These are phyloP conservation scores for Westerdykella aurantiaca DNA, from an alignment of 2,329 filamentous ascomycete species.

Conservation along the genomic window DNA sequence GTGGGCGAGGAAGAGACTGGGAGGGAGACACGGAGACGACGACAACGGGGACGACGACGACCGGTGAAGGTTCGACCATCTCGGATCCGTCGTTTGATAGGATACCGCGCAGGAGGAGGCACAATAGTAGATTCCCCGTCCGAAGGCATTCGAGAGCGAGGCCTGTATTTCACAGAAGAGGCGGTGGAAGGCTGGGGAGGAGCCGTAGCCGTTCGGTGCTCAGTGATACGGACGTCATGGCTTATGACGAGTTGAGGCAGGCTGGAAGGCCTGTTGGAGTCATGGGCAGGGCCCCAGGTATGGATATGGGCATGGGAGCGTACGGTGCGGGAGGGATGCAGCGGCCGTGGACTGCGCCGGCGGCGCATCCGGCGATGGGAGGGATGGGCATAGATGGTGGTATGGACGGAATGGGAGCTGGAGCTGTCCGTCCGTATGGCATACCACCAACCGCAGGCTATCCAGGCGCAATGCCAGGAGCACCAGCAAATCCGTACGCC, in stretches of 20 bases:
- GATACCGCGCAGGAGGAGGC: not conserved
- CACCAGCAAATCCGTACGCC: no score
- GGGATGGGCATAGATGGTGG: constrained; percentile 3
- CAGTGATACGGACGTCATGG: constrained; percentile 1
- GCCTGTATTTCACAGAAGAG: not conserved
- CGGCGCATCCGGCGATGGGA: not conserved
- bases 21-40: no score
- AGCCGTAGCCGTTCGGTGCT: not conserved
- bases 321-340: not conserved
- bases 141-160: not conserved
- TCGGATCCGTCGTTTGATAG: not conserved
- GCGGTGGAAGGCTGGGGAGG: not conserved
- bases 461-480: not conserved
- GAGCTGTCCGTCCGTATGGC: not conserved
- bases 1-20: no score
- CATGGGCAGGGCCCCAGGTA: not conserved
- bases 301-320: constrained; percentile 4
- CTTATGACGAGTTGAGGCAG: not conserved
- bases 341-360: constrained; percentile 1
- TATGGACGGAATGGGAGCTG: not conserved
- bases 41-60: no score
- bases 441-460: not conserved
- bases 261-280: not conserved
- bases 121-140: not conserved
- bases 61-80: no score